Conservation (phyloP, 345 rosid species). For the Salix dunnii region DNA sequence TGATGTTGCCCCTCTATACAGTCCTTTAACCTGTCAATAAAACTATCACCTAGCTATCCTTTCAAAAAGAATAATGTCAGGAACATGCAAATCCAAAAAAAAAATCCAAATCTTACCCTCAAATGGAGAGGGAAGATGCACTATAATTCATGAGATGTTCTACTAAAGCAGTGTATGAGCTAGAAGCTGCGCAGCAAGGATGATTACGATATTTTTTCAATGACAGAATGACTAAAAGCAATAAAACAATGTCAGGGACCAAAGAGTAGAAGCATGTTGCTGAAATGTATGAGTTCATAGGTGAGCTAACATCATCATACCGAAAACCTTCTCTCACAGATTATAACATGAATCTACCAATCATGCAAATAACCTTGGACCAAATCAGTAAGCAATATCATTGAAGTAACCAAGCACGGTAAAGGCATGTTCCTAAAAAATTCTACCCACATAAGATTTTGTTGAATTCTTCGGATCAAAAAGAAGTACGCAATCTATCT, state of each 20-base stretch:
- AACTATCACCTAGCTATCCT: conserved; percentile 6
- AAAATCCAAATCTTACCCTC: not conserved
- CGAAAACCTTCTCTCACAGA: not conserved
- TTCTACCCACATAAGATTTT: not conserved
- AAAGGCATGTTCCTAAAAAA: not conserved
- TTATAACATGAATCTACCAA: not conserved
- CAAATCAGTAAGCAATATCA: not conserved
- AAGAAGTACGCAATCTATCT: not conserved
- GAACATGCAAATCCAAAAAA: not conserved
- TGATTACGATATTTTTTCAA: not conserved
- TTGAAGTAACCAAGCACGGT: not conserved
- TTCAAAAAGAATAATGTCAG: not conserved
- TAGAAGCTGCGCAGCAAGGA: not conserved
- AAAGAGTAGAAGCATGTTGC: not conserved
- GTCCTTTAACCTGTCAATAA: conserved; percentile 69
- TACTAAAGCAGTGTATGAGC: conserved; percentile 1
- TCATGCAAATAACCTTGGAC: not conserved
- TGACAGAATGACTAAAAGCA: not conserved
- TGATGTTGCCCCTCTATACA: conserved; percentile 84
- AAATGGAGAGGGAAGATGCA: not conserved
- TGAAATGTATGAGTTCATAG: not conserved
- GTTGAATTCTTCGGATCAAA: not conserved
- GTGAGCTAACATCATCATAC: not conserved
- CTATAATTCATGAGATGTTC: not conserved
- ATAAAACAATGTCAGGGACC: not conserved